Base-by-base conservation (phyloP, 805 yeast genomes). In the Jamesozyma rosinii region DNA sequence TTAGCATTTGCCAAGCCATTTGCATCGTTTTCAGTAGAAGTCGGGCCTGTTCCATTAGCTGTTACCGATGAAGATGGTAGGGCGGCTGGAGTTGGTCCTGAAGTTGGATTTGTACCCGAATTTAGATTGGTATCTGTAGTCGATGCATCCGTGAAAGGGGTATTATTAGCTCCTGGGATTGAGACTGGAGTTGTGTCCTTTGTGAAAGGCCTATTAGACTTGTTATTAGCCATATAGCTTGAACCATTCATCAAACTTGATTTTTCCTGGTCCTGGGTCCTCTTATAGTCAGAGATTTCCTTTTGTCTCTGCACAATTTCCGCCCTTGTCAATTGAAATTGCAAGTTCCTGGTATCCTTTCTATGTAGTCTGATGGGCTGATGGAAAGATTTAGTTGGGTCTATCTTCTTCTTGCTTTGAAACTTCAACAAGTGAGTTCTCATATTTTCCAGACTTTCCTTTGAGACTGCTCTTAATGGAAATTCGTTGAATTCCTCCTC, bases 321-420 rank as follows among this genome's bases (percentile, higher is more conserved):
- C 45, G 81, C 78, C 53, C 88, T 66, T 2, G 89, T 79, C 52
- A 87, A 68, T 61, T 87, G 94, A 57, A 84, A 84, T 60, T 89
- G 96, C 58, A 90, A 69, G 59, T 86, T 85, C 56, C 87, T 77
- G 1, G 98, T 96, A 63, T 90, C 97, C 58, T 90, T 89, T 52
- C 97, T 74, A 61, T 89, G 97, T 58, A 90, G 67, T 53, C 96
- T 70, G 17, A 89, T 81, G 0, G 98, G 98, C 46, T 75, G 75
- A 44, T 78, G 80, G 61, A 90, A 92, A 48, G 79, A 79, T 30
- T 68, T 66, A 33, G 69, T 65, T 10, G 92, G 90, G 49, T 86
- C 86, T 30, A 92, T 81, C 37, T 75, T 72, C 52, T 76, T 74
- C 46, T 78, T 77, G 29, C 83, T 72, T 55, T 83, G 94, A 57